A percentile compares a stretch with the other conserved stretches of the same genome.
These are phyloP conservation scores for Colletotrichum plurivorum DNA, from an alignment of 2,329 filamentous ascomycete species.

Conservation along the genomic window DNA sequence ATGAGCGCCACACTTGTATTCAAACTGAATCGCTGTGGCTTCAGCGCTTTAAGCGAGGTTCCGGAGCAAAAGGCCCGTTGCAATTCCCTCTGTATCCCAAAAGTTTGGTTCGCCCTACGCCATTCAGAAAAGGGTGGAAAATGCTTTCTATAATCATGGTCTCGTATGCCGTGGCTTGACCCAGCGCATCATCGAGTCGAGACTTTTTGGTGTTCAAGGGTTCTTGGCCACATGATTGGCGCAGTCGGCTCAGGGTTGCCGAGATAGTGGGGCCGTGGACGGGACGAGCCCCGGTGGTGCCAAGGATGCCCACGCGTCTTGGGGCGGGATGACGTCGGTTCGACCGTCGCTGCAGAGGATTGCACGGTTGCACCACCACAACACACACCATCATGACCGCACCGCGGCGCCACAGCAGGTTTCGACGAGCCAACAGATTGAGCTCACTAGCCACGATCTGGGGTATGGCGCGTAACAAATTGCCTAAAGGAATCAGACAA, in stretches of 20 bases:
- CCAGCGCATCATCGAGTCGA: constrained; percentile 19
- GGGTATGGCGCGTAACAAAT: constrained; percentile 32
- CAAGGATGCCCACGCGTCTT: constrained; percentile 32
- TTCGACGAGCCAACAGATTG: background rate
- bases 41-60: background rate
- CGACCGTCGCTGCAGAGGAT: too few species aligned
- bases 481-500: constrained; percentile 15
- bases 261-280: constrained; percentile 10
- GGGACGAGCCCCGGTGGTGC: constrained; percentile 24
- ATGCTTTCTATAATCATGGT: constrained; percentile 1
- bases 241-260: constrained; percentile 36
- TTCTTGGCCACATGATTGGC: too few species aligned
- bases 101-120: background rate
- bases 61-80: constrained; percentile 12
- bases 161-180: constrained; percentile 33
- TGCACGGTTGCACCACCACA: constrained; percentile 15
- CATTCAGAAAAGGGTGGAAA: background rate
- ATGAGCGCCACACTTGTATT: background rate
- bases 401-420: constrained; percentile 12
- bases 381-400: constrained; percentile 25
- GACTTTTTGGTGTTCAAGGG: background rate
- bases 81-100: background rate
- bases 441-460: constrained; percentile 36
- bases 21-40: background rate
- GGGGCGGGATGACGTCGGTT: constrained; percentile 37